Conservation (phyloP, 2,329 filamentous ascomycete genomes). For the Pestalotiopsis sp. region DNA sequence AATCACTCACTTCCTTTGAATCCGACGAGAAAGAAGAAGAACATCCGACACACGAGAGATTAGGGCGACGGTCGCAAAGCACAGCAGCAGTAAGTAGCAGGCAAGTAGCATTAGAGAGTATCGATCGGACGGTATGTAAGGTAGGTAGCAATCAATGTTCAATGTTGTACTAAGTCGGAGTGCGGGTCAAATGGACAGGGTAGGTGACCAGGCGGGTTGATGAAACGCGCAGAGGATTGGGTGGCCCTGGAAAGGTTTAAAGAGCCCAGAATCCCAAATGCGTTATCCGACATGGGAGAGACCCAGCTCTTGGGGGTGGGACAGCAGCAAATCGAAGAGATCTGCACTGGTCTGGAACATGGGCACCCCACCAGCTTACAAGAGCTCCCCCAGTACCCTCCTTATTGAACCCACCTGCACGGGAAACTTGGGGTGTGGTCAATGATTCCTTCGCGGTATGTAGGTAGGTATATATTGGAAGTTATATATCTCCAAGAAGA, state of each 20-base stretch:
- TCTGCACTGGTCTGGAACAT: background rate
- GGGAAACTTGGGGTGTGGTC: background rate
- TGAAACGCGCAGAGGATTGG: constrained; percentile 3
- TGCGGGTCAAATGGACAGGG: constrained; percentile 4
- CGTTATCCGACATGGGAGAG: background rate
- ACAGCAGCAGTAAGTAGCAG: background rate
- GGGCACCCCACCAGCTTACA: background rate
- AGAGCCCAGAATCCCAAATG: constrained; percentile 1
- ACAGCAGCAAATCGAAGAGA: background rate
- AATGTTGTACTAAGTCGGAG: background rate
- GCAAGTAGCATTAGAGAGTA: background rate
- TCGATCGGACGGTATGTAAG: background rate
- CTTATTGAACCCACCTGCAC: background rate
- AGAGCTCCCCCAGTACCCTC: background rate
- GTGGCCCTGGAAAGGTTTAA: background rate
- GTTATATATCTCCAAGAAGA: background rate
- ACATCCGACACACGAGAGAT: background rate
- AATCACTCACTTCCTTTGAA: background rate
- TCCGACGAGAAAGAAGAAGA: background rate
- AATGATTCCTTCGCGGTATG: background rate
- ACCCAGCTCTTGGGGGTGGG: background rate
- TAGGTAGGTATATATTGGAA: background rate
- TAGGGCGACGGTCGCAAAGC: background rate
- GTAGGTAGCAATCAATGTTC: background rate
- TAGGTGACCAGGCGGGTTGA: background rate